phyloP scores from a whole-genome alignment of 140 eudicot genomes.

The Flaveria floridana region DNA sequence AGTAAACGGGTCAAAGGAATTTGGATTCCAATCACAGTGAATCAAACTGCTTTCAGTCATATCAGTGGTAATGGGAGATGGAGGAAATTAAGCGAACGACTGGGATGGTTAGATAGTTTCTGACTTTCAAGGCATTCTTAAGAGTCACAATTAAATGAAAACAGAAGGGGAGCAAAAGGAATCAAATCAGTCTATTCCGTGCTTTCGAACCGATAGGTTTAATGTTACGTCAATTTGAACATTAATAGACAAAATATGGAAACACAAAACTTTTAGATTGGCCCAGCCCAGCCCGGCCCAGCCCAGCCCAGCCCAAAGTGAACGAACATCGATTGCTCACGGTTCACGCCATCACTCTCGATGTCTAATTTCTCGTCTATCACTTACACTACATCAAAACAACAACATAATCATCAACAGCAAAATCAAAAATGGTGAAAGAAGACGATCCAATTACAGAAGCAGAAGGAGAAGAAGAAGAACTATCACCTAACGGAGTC shows the following conservation, averaged over 20 bases:
- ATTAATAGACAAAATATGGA: no score
- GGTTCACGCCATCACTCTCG: not conserved
- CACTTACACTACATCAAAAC: not conserved
- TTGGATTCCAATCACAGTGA: no score
- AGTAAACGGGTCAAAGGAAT: no score
- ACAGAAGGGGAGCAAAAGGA: not conserved
- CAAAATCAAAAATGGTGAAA: constrained; percentile 17
- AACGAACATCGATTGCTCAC: not conserved
- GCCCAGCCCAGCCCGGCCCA: constrained; percentile 15
- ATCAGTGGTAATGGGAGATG: no score
- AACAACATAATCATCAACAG: not conserved
- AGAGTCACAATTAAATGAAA: not conserved
- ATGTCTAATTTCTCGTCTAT: not conserved
- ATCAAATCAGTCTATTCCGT: no score
- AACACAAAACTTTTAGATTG: not conserved
- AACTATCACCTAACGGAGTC: constrained; percentile 24
- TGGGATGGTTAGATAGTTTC: not conserved
- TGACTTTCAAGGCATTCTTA: not conserved
- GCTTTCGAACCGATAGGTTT: no score
- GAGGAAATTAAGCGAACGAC: no score
- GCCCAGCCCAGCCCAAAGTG: not conserved
- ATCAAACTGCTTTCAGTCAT: no score
- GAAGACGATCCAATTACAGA: constrained; percentile 26
- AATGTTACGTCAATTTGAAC: no score
- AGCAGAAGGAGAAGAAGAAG: constrained; percentile 26